Base-by-base conservation (phyloP, 2,329 filamentous ascomycete genomes). In the Xylaria sp. region DNA sequence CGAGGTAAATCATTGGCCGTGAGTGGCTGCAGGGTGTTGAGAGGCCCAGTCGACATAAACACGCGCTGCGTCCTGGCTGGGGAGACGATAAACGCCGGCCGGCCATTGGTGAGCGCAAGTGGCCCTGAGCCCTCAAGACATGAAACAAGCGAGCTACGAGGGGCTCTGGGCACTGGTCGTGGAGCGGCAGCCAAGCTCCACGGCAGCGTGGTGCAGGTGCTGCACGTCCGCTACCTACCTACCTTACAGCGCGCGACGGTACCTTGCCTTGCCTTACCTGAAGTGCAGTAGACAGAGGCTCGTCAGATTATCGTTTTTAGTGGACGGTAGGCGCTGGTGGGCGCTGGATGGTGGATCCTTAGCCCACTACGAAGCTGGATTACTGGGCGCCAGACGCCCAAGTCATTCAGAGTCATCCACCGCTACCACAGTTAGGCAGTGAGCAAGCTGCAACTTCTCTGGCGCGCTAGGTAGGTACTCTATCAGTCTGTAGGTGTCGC, bases 131-230 rank as follows among this genome's bases (percentile, higher is more conserved):
- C 64, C 46, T 65, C 64, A 43, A 67, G 64, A 73, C 61, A 69
- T 74, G 72, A 74, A 74, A 74, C 72, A 74, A 69, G 67, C 67
- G 63, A 65, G 68, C 67, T 67, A 70, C 67, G 61, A 68, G 57
- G 62, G 46, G 49, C 17, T 19, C 31, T 49, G 43, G 50, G 42
- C 35, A 51, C 55, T 63, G 66, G 61, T 46, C 52, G 28, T 31
- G 4, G 33, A 38, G 57, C 19, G 50, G 35, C 37, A 62, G 68
- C 67, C 65, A 69, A 69, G 65, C 63, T 63, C 54, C 52, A 35
- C 63, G 19, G 40, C 40, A 43, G 40, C 40, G 8, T 21, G 40
- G n/a, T 19, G 28, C 28, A 11, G 40, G n/a, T 19, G 28, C 28
- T 31, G 28, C 28, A 31, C 9, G 28, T 31, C 28, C 28, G 4